phyloP scores from a whole-genome alignment of 2,329 filamentous ascomycete species.

The Clarireedia sp. region DNA sequence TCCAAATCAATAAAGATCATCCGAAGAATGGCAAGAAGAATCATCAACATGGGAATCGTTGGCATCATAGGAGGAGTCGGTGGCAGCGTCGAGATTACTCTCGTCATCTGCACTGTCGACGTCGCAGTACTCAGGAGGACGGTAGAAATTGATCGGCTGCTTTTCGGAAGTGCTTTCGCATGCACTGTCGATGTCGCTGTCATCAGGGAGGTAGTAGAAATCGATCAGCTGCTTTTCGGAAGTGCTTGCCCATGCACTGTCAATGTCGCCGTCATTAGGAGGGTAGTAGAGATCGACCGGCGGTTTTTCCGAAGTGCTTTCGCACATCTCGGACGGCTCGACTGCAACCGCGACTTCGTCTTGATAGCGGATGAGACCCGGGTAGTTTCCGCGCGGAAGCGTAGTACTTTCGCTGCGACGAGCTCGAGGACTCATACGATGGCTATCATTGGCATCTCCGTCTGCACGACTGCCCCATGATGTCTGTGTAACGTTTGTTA shows the following conservation, averaged over 20 bases:
- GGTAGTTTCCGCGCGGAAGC: slow-evolving; percentile 36
- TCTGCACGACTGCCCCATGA: slow-evolving; percentile 93
- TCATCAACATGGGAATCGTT: slow-evolving; percentile 19
- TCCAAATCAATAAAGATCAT: neutral
- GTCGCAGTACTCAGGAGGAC: slow-evolving; percentile 8
- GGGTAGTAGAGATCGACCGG: neutral
- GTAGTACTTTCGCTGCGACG: slow-evolving; percentile 33
- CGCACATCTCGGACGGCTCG: neutral
- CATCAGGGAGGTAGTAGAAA: neutral
- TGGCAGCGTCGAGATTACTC: slow-evolving; percentile 14
- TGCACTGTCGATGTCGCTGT: slow-evolving; percentile 10
- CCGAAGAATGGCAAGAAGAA: slow-evolving; percentile 1
- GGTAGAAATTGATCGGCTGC: neutral
- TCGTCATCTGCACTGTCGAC: slow-evolving; percentile 7
- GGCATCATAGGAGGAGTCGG: slow-evolving; percentile 18
- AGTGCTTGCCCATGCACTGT: slow-evolving; percentile 9
- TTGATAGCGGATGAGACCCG: slow-evolving; percentile 37
- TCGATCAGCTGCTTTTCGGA: neutral
- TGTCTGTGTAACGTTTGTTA: slow-evolving; percentile 48
- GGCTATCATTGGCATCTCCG: slow-evolving; percentile 74
- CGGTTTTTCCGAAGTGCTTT: slow-evolving; percentile 5
- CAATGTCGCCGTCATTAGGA: slow-evolving; percentile 8
- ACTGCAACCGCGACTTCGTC: slow-evolving; percentile 24
- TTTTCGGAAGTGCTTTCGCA: slow-evolving; percentile 7
- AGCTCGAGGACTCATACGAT: slow-evolving; percentile 39